Evolutionary conservation across 805 yeast species (phyloP), one percentile per base, ranked within the genome.

Genomic region (Komagataella kurtzmanii): DNA sequence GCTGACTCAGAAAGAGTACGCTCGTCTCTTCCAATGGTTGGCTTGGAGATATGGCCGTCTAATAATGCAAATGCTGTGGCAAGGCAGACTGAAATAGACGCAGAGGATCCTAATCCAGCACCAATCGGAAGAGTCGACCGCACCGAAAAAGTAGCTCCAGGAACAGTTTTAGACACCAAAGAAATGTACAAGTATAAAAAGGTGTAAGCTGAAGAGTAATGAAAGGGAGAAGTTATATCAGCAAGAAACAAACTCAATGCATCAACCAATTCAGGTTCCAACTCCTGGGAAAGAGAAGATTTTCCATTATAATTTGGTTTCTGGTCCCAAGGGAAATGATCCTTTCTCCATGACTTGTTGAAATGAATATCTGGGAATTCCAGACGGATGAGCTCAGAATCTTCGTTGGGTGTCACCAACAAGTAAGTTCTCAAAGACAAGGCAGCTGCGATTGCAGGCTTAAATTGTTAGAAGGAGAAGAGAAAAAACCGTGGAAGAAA

Each of bases 361-460:
- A 91, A 76, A 6, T 73, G 66, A 51, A 91, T 87, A 65, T 89
- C 97, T 6, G 96, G 95, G 65, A 90, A 88, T 57, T 86, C 88
- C 55, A 91, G 69, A 24, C 71, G 70, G 48, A 90, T 71, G 0
- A 62, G 58, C 14, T 76, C 73, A 0, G 70, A 56, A 48, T 72
- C 67, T 1, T 57, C 56, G 53, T 68, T 70, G 17, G 76, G 72
- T 2, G 80, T 65, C 1, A 86, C 93, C 18, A 85, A 67, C 6
- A 90, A 66, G 59, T 88, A 91, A 0, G 97, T 86, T 59, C 97
- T 76, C 53, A 93, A 70, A 6, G 93, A 83, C 7, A 91, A 76
- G 3, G 97, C 93, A 0, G 98, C 97, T 1, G 99, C 98, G 50
- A 93, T 86, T 10, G 97, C 98, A 1, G 97, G 97, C 70, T 82